phyloP scores from a whole-genome alignment of 2,329 filamentous ascomycete species.

The Beauveria asiatica region DNA sequence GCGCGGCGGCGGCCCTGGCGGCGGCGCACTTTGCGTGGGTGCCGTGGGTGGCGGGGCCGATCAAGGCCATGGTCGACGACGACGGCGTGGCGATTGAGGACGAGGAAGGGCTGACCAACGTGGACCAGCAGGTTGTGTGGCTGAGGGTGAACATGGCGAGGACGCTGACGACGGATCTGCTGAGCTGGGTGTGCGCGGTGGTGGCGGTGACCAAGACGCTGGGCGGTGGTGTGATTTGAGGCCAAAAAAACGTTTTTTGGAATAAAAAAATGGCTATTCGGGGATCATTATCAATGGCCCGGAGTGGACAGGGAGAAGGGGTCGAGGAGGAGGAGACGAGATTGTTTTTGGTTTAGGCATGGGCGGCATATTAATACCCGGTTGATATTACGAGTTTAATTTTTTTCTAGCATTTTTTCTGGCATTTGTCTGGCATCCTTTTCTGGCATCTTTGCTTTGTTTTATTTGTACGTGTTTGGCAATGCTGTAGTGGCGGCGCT shows the following conservation, averaged over 20 bases:
- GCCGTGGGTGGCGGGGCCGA: slow-evolving; percentile 24
- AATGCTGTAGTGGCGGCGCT: too few relatives aligned
- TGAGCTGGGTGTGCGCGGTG: slow-evolving; percentile 24
- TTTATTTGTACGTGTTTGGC: too few relatives aligned
- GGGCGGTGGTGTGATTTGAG: neutral
- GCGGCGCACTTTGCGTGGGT: slow-evolving; percentile 25
- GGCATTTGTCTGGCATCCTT: too few relatives aligned
- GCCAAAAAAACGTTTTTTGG: too few relatives aligned
- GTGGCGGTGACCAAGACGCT: slow-evolving; percentile 23
- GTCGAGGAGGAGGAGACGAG: neutral
- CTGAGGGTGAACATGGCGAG: slow-evolving; percentile 23
- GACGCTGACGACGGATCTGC: slow-evolving; percentile 26
- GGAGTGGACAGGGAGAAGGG: neutral
- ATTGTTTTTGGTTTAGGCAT: too few relatives aligned
- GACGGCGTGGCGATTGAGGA: slow-evolving; percentile 12
- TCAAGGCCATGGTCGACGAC: slow-evolving; percentile 23
- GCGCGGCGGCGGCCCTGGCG: slow-evolving; percentile 22
- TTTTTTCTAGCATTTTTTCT: too few relatives aligned
- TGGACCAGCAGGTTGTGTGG: slow-evolving; percentile 24
- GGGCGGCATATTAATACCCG: too few relatives aligned
- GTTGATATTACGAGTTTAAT: too few relatives aligned
- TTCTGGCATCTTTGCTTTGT: too few relatives aligned
- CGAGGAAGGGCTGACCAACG: slow-evolving; percentile 18
- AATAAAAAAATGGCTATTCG: too few relatives aligned
- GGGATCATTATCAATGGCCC: too few relatives aligned